Evolutionary conservation across 257 asterid species (phyloP), one percentile per base, ranked within the genome.

Genomic region (Capsicum rhomboideum): DNA sequence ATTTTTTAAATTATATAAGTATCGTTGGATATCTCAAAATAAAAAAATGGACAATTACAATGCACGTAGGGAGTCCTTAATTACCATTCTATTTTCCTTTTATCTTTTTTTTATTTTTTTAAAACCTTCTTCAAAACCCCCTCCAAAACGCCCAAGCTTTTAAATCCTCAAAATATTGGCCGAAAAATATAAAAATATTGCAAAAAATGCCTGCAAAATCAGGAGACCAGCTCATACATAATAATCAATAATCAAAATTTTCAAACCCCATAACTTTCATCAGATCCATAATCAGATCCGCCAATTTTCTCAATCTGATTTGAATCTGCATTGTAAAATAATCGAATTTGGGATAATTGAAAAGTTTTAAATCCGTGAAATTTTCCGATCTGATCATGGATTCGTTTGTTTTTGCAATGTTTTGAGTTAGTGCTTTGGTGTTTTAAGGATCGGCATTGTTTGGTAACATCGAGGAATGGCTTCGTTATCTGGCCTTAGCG

Each of bases 401-500:
- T 75, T 75, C 2, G 17, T 5, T 49, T 16, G 81, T 49, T 75
- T 26, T 77, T 14, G 61, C 44, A 0, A 77, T 77, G 81, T 50
- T 77, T 67, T 67, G 26, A 67, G 55, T 49, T 63, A 34, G n/a
- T 20, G n/a, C 4, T 56, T 56, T n/a, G 64, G 12, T 56, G 10
- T 20, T 56, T 67, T 82, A 53, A 66, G 44, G 56, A 82, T 66
- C 84, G 63, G 23, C 67, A 66, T 82, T 67, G 52, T 0, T 64
- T 28, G 58, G 50, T 67, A 72, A 54, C 77, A 81, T 75, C 67
- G 80, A 82, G 82, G 82, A 31, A 93, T 94, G 98, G 90, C 91
- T 84, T 87, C 89, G 4, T 87, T 85, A 63, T 85, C 93, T 84
- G 86, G 80, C 46, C 68, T 90, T 82, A 93, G 97, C 94, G 98